Conservation (phyloP, 306 rosid genomes). For the Carpinus viminea region DNA sequence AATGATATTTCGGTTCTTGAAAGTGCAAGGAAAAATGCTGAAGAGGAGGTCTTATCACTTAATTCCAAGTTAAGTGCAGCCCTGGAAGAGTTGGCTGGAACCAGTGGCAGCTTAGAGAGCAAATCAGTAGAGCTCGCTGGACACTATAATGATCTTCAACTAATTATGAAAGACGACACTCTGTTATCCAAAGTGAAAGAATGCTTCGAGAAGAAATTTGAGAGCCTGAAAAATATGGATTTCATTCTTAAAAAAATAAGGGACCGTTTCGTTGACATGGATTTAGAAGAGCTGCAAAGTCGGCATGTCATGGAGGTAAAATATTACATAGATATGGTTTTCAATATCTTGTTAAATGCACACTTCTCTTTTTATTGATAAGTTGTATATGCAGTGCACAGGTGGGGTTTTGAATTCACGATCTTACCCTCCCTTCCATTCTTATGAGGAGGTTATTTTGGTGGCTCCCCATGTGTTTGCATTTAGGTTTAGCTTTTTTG, state of each 20-base stretch:
- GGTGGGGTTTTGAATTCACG: neutral
- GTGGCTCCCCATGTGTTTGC: conserved; percentile 7
- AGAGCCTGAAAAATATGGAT: conserved; percentile 59
- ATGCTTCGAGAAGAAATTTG: conserved; percentile 62
- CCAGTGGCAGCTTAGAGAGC: conserved; percentile 56
- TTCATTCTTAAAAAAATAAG: conserved; percentile 56
- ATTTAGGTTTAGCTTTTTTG: neutral
- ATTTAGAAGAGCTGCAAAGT: conserved; percentile 45
- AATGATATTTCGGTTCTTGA: conserved; percentile 55
- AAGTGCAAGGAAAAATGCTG: conserved; percentile 58
- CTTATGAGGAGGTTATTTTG: conserved; percentile 1
- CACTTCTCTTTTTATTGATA: neutral
- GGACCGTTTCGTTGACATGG: conserved; percentile 39
- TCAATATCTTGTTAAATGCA: conserved; percentile 1
- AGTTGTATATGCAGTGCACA: neutral
- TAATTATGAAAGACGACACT: conserved; percentile 60
- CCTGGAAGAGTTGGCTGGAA: conserved; percentile 71
- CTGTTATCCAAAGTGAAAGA: conserved; percentile 50
- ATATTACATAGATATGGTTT: neutral
- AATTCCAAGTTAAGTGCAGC: conserved; percentile 66
- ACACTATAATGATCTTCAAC: conserved; percentile 65
- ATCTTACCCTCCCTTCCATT: neutral
- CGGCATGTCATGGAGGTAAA: conserved; percentile 57
- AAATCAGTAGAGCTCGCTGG: conserved; percentile 58
- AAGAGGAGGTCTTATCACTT: conserved; percentile 64